phyloP scores from a whole-genome alignment of 352 stramenopile genomes.

The Globisporangium alternatum region DNA sequence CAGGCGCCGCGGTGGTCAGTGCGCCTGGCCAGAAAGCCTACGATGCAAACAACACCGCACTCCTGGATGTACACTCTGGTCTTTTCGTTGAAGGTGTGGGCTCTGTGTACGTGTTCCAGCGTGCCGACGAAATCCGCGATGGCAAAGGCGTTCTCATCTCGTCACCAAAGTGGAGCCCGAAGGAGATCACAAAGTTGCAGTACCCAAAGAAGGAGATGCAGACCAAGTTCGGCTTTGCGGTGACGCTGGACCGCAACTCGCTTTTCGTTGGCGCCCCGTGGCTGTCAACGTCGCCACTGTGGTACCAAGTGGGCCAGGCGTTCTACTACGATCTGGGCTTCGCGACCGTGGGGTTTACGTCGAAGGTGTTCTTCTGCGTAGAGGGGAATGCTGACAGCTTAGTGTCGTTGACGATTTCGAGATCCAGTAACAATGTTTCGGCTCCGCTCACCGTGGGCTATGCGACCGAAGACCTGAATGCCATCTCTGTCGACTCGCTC shows the following conservation, averaged over 20 bases:
- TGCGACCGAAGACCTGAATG: conserved; percentile 74
- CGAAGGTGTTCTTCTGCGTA: conserved; percentile 52
- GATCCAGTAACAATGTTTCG: conserved; percentile 38
- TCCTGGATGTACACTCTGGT: conserved; percentile 29
- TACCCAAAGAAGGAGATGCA: conserved; percentile 61
- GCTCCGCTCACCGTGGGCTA: conserved; percentile 60
- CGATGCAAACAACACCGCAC: conserved; percentile 80
- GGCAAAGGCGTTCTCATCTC: conserved; percentile 60
- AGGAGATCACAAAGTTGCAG: conserved; percentile 79
- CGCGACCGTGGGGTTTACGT: conserved; percentile 54
- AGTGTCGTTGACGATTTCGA: conserved; percentile 59
- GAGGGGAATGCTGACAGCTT: conserved; percentile 54
- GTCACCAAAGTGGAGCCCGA: conserved; percentile 61
- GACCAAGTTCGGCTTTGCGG: conserved; percentile 48
- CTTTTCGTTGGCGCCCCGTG: conserved; percentile 59
- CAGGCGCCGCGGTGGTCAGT: conserved; percentile 77
- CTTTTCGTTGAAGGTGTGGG: conserved; percentile 43
- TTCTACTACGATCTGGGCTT: conserved; percentile 71
- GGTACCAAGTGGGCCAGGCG: conserved; percentile 41
- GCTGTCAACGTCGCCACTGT: conserved; percentile 40
- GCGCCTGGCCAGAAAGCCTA: conserved; percentile 72
- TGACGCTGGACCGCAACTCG: conserved; percentile 54
- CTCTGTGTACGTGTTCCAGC: conserved; percentile 67
- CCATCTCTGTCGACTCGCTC: conserved; percentile 44
- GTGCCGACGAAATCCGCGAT: conserved; percentile 59